Percentiles rank a stretch among this genome's conserved stretches.
Evolutionary conservation across 2,329 filamentous ascomycete species (phyloP).

Genomic region (Scytalidium sp.): DNA sequence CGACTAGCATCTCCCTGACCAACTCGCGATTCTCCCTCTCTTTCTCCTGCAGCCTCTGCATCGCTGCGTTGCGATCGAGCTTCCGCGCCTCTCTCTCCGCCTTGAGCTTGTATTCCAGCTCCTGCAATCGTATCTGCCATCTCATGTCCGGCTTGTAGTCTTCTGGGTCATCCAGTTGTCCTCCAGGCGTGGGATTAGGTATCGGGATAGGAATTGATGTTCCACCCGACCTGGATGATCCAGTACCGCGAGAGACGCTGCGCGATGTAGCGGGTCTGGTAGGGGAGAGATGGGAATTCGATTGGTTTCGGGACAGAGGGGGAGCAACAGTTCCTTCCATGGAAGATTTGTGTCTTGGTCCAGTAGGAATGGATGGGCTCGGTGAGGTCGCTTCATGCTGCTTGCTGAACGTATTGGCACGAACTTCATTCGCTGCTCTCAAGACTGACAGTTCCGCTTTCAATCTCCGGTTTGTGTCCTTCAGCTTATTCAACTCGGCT

Average conservation of each 20-base stretch:
- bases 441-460: slow-evolving; percentile 70
- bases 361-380: slow-evolving; percentile 31
- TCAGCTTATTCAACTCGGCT: slow-evolving; percentile 57
- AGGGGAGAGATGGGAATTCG: slow-evolving; percentile 37
- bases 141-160: slow-evolving; percentile 58
- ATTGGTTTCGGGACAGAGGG: slow-evolving; percentile 52
- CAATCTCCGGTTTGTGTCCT: slow-evolving; percentile 59
- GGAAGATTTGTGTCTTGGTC: slow-evolving; percentile 21
- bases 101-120: slow-evolving; percentile 85
- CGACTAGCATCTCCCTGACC: slow-evolving; percentile 48
- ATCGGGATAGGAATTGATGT: not conserved
- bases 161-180: slow-evolving; percentile 8
- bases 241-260: slow-evolving; percentile 8
- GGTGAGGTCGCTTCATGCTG: slow-evolving; percentile 34
- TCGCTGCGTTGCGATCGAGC: slow-evolving; percentile 78
- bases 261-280: slow-evolving; percentile 20
- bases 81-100: slow-evolving; percentile 83
- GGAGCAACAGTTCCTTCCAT: slow-evolving; percentile 24
- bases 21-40: slow-evolving; percentile 71
- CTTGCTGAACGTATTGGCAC: slow-evolving; percentile 27
- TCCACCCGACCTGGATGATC: not conserved
- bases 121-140: slow-evolving; percentile 82
- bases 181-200: not conserved
- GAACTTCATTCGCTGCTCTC: slow-evolving; percentile 48
- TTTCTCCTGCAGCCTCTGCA: slow-evolving; percentile 76